A percentile compares a stretch with the other conserved stretches of the same genome.
These are phyloP conservation scores for Plantago rigida DNA, from an alignment of 305 asterid species.

Conservation along the genomic window DNA sequence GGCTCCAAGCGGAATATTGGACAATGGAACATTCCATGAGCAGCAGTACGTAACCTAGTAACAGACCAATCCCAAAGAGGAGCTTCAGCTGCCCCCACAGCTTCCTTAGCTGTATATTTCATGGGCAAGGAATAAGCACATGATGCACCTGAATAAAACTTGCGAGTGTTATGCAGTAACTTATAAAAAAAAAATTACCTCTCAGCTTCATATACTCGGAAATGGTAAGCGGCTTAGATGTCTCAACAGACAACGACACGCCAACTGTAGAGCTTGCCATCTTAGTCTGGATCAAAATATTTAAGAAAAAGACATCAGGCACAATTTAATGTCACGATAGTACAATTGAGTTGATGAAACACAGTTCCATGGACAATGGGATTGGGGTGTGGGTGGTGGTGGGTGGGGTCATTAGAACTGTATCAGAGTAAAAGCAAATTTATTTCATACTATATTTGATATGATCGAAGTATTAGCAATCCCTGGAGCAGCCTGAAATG, in stretches of 20 bases:
- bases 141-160: too few species aligned
- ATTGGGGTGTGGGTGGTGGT: too few species aligned
- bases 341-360: constrained; percentile 18
- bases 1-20: constrained; percentile 65
- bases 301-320: constrained; percentile 10
- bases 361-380: constrained; percentile 12
- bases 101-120: constrained; percentile 69
- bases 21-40: constrained; percentile 78
- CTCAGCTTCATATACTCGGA: constrained; percentile 69
- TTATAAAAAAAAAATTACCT: constrained; percentile 43
- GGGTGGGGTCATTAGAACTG: not conserved
- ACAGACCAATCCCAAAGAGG: constrained; percentile 95
- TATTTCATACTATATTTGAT: constrained; percentile 55
- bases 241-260: constrained; percentile 64
- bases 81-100: constrained; percentile 94
- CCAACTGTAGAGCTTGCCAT: constrained; percentile 87
- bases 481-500: constrained; percentile 95
- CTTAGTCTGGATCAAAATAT: constrained; percentile 59
- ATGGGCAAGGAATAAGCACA: not conserved
- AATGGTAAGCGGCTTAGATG: constrained; percentile 60
- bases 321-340: constrained; percentile 6
- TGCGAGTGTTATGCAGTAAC: constrained; percentile 11
- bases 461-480: constrained; percentile 61
- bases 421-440: constrained; percentile 9
- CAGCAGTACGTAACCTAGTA: constrained; percentile 89